A percentile compares a stretch with the other conserved stretches of the same genome.
Evolutionary conservation across 2,329 filamentous ascomycete genomes (phyloP).

Genomic region (Pseudogymnoascus sp.): DNA sequence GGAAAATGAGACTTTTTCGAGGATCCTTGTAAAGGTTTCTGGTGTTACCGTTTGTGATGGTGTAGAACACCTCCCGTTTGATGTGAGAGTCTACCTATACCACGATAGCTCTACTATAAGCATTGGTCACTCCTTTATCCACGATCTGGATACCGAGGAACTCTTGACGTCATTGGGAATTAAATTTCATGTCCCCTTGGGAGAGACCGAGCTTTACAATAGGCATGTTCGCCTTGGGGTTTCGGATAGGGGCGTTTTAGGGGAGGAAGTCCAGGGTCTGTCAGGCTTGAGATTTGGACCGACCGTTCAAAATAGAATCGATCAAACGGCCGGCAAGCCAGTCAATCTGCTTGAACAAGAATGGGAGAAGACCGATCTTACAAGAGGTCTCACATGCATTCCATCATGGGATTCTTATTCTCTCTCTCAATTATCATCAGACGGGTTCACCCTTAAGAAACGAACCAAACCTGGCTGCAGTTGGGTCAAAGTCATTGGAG

Average conservation of each 20-base stretch:
- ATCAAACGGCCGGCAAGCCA: conserved; percentile 8
- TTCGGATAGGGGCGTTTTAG: conserved; percentile 28
- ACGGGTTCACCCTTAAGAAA: conserved; percentile 53
- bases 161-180: neutral
- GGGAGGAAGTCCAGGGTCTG: conserved; percentile 28
- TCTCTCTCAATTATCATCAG: conserved; percentile 48
- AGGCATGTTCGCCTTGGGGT: conserved; percentile 8
- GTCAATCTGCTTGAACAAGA: neutral
- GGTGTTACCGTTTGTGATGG: neutral
- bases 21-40: neutral
- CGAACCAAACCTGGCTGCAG: conserved; percentile 46
- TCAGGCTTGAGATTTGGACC: conserved; percentile 15
- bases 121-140: conserved; percentile 21
- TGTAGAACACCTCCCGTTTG: neutral
- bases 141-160: neutral
- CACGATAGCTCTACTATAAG: conserved; percentile 16
- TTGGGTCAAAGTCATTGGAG: conserved; percentile 50
- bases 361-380: conserved; percentile 8
- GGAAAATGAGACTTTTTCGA: neutral
- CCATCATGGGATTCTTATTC: conserved; percentile 50
- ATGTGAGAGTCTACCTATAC: neutral
- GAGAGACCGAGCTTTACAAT: neutral
- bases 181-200: neutral
- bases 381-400: conserved; percentile 34
- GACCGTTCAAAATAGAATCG: conserved; percentile 15